Evolutionary conservation across 2,329 filamentous ascomycete genomes (phyloP).

Genomic region (Pseudofabraea citricarpa): DNA sequence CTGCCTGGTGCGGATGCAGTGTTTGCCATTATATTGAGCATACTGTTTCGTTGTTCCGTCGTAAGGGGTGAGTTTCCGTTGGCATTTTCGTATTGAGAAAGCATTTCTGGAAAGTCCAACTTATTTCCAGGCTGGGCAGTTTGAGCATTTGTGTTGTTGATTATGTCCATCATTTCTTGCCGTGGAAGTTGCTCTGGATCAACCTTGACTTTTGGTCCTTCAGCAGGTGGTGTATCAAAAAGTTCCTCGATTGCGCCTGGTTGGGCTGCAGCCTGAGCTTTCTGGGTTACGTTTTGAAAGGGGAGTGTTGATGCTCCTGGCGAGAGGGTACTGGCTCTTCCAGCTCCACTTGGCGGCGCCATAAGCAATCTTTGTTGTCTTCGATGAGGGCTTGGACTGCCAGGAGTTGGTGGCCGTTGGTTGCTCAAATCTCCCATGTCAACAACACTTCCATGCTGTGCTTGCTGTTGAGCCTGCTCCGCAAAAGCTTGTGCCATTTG

Average conservation of each 20-base stretch:
- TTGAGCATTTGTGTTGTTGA: slow-evolving; percentile 59
- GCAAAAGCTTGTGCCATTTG: slow-evolving; percentile 63
- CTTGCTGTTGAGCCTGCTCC: slow-evolving; percentile 47
- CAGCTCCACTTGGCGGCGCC: slow-evolving; percentile 19
- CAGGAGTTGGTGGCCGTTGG: slow-evolving; percentile 16
- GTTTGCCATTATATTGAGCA: slow-evolving; percentile 55
- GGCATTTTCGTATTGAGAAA: slow-evolving; percentile 27
- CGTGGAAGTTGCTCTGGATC: slow-evolving; percentile 54
- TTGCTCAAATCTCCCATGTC: slow-evolving; percentile 52
- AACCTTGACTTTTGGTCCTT: slow-evolving; percentile 46
- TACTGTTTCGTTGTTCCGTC: slow-evolving; percentile 53
- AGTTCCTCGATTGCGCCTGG: slow-evolving; percentile 56
- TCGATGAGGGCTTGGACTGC: slow-evolving; percentile 21
- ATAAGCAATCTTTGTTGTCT: slow-evolving; percentile 27
- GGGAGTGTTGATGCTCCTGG: slow-evolving; percentile 25
- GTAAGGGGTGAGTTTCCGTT: slow-evolving; percentile 51
- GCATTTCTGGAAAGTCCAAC: slow-evolving; percentile 48
- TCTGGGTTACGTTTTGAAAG: slow-evolving; percentile 20
- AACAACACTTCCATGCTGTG: slow-evolving; percentile 51
- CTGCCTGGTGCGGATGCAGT: slow-evolving; percentile 19
- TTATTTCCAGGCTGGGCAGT: slow-evolving; percentile 25
- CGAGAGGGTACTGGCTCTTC: slow-evolving; percentile 12
- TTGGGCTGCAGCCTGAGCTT: slow-evolving; percentile 29
- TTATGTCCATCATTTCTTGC: slow-evolving; percentile 61
- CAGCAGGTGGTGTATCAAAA: slow-evolving; percentile 42